Evolutionary conservation across 2,329 filamentous ascomycete species (phyloP), one percentile per base, ranked within the genome.

Genomic region (Apiospora aurea): DNA sequence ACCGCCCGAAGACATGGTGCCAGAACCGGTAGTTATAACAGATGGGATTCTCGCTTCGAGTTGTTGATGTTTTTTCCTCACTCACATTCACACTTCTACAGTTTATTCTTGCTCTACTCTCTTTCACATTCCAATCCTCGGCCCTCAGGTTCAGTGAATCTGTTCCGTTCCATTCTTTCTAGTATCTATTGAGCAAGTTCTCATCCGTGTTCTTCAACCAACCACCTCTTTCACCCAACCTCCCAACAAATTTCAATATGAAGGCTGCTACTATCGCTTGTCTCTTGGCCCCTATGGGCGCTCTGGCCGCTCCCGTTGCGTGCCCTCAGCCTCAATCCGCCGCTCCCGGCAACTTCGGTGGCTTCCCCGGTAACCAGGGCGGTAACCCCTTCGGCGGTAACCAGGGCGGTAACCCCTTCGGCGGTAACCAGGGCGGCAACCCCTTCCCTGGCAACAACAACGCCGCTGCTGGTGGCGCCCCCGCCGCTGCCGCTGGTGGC

Each of bases 301-400:
- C 83, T 34, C 77, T 82, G 73, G 81, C 82, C 29, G 81, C 79
- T 70, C 77, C 81, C 29, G 53, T 11, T 2, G 53, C 53, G 21
- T 68, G 66, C 66, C 71, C 79, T 51, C 78, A 80, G 51, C 73
- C 79, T 24, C 74, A 81, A 70, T 80, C 83, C 53, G 81, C 83
- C 0, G 68, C 81, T 21, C 46, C 46, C 6, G 80, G 82, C 71
- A 88, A 87, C 80, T 83, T 92, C 73, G 85, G 66, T 8, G 66
- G 66, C 66, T 68, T 68, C 41, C 18, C 18, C 64, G 49, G 21
- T 14, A 53, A 53, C 13, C 11, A 24, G 13, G 41, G 44, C 41
- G 66, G 64, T 38, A 43, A 43, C 64, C 38, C 34, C 38, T 44
- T 67, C 64, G 38, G 66, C 7, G 46, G 14, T 16, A 46, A 51